Evolutionary conservation across 345 rosid species (phyloP).

Genomic region (Arabis hirsuta): DNA sequence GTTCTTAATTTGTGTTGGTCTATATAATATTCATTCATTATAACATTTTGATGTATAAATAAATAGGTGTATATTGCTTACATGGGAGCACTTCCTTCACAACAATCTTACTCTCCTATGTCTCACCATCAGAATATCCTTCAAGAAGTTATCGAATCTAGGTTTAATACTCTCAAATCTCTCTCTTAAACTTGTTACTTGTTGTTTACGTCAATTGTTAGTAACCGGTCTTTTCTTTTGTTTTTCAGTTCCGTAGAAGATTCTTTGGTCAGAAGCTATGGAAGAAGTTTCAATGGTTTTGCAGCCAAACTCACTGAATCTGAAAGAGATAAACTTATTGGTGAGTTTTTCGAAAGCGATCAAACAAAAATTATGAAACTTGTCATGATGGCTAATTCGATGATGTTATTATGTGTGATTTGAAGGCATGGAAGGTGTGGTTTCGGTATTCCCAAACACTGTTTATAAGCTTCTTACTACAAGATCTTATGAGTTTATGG

Average conservation of each 20-base stretch:
- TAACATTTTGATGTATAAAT: not conserved
- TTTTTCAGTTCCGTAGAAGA: slow-evolving; percentile 33
- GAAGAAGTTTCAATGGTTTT: slow-evolving; percentile 51
- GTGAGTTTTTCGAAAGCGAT: slow-evolving; percentile 34
- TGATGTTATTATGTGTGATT: not conserved
- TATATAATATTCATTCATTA: not conserved
- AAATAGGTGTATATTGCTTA: slow-evolving; percentile 39
- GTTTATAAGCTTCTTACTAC: slow-evolving; percentile 50
- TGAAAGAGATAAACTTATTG: slow-evolving; percentile 52
- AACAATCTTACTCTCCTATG: slow-evolving; percentile 32
- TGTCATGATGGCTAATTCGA: not conserved
- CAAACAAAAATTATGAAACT: not conserved
- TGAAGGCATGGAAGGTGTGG: slow-evolving; percentile 51
- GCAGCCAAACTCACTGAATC: slow-evolving; percentile 52
- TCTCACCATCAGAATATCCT: slow-evolving; percentile 44
- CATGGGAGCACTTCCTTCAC: slow-evolving; percentile 43
- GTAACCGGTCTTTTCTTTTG: not conserved
- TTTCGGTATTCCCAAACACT: slow-evolving; percentile 55
- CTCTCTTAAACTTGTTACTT: not conserved
- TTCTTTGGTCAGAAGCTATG: slow-evolving; percentile 44
- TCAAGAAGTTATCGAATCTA: slow-evolving; percentile 34
- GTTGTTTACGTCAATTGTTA: slow-evolving; percentile 14
- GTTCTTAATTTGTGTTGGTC: not conserved
- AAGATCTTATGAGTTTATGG: slow-evolving; percentile 67
- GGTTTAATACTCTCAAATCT: slow-evolving; percentile 24